A percentile compares a stretch with the other conserved stretches of the same genome.
These are phyloP conservation scores for Herpetomonas tarakana DNA, from an alignment of 208 protist species.

Conservation along the genomic window DNA sequence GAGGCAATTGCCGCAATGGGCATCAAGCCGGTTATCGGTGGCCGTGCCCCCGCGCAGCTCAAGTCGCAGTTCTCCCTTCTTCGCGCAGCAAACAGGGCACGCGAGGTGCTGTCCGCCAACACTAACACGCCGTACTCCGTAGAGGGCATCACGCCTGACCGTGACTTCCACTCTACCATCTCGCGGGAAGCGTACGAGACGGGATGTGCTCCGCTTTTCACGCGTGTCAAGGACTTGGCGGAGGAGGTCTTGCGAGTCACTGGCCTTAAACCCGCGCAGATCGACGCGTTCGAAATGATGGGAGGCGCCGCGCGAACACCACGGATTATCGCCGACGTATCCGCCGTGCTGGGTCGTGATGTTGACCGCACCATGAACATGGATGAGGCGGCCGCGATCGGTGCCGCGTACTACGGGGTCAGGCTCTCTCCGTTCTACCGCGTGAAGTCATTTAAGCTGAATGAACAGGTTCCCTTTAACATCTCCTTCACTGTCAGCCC, in stretches of 20 bases:
- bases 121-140: constrained; percentile 81
- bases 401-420: constrained; percentile 84
- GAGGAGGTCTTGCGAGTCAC: constrained; percentile 42
- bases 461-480: constrained; percentile 47
- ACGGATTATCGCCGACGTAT: constrained; percentile 77
- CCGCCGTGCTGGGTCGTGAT: constrained; percentile 37
- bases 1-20: constrained; percentile 74
- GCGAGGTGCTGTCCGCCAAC: constrained; percentile 92
- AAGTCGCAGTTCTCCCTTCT: constrained; percentile 91
- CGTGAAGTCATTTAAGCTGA: constrained; percentile 64
- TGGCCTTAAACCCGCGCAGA: constrained; percentile 27
- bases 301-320: constrained; percentile 83
- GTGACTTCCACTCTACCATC: constrained; percentile 76
- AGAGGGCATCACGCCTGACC: constrained; percentile 83
- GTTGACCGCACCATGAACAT: constrained; percentile 89
- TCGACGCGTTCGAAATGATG: constrained; percentile 88
- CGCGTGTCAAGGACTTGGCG: constrained; percentile 51
- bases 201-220: constrained; percentile 74
- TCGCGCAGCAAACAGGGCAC: constrained; percentile 82
- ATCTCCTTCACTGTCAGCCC: constrained; percentile 52
- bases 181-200: constrained; percentile 83
- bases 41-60: constrained; percentile 26
- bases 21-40: constrained; percentile 54
- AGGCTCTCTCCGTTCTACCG: constrained; percentile 76
- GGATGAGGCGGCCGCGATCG: constrained; percentile 87